phyloP scores from a whole-genome alignment of 345 rosid species.

The Turritis glabra region DNA sequence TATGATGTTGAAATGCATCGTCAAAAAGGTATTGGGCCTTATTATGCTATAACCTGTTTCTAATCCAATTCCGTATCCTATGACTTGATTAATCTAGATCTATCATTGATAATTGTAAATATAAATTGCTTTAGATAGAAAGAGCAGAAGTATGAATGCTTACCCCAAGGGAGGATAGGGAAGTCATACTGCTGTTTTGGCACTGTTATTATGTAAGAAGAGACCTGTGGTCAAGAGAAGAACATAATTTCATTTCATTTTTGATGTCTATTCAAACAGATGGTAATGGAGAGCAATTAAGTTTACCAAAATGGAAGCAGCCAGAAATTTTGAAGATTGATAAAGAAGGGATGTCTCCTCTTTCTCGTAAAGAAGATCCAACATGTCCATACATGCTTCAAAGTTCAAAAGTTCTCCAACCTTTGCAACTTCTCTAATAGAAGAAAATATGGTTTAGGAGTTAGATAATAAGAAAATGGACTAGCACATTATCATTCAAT shows the following conservation, averaged over 20 bases:
- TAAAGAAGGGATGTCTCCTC: constrained; percentile 57
- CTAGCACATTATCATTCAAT: neutral
- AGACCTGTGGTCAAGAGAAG: constrained; percentile 55
- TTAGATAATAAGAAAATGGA: neutral
- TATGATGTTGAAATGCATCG: constrained; percentile 29
- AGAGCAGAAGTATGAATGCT: constrained; percentile 29
- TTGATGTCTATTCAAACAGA: constrained; percentile 1
- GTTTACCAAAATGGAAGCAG: constrained; percentile 72
- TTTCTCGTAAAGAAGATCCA: constrained; percentile 88
- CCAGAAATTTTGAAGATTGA: constrained; percentile 57
- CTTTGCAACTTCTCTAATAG: constrained; percentile 62
- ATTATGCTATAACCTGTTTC: neutral
- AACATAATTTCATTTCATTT: constrained; percentile 12
- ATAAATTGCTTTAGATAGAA: neutral
- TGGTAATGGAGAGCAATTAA: neutral
- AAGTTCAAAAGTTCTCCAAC: constrained; percentile 66
- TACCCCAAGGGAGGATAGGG: constrained; percentile 86
- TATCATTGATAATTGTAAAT: neutral
- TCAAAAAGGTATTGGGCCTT: constrained; percentile 31
- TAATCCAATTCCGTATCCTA: constrained; percentile 12
- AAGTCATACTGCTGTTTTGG: constrained; percentile 74
- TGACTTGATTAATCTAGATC: neutral
- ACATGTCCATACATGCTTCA: constrained; percentile 78
- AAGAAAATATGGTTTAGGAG: neutral
- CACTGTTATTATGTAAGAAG: constrained; percentile 67